phyloP scores from a whole-genome alignment of 2,329 filamentous ascomycete species.

The Arthroderma sp. region DNA sequence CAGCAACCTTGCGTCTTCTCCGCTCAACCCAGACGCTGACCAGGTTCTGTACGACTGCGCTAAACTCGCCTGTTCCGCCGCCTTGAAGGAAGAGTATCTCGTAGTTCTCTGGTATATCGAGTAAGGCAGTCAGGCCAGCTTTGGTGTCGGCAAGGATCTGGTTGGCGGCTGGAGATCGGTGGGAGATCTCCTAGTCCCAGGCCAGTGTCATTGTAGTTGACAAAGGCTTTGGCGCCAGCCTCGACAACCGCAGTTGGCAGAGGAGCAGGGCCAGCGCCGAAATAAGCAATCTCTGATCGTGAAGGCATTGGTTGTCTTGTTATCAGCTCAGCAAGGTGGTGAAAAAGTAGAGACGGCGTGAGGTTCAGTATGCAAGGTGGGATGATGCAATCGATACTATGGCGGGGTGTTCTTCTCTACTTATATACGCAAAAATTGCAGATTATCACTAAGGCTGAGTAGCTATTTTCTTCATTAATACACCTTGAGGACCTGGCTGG shows the following conservation, averaged over 20 bases:
- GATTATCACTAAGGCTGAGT: neutral
- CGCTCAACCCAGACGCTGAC: slow-evolving; percentile 69
- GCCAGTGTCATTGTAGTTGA: slow-evolving; percentile 71
- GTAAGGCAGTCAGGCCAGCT: slow-evolving; percentile 56
- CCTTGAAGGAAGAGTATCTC: slow-evolving; percentile 81
- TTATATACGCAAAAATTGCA: neutral
- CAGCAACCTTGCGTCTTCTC: slow-evolving; percentile 48
- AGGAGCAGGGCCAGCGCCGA: slow-evolving; percentile 79
- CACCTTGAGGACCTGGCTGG: neutral
- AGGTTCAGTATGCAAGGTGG: neutral
- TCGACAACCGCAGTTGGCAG: slow-evolving; percentile 74
- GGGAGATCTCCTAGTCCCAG: slow-evolving; percentile 82
- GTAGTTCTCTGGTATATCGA: slow-evolving; percentile 76
- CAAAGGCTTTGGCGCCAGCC: slow-evolving; percentile 59
- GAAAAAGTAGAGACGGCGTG: no score
- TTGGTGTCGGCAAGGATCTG: slow-evolving; percentile 71
- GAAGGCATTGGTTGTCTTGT: slow-evolving; percentile 11
- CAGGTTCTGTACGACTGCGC: slow-evolving; percentile 71
- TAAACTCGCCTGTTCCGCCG: slow-evolving; percentile 77
- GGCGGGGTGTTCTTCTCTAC: neutral
- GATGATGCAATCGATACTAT: neutral
- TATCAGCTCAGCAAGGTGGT: neutral
- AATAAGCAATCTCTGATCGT: slow-evolving; percentile 45
- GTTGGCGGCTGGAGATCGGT: slow-evolving; percentile 67
- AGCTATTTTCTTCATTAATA: neutral